Base-by-base conservation (phyloP, 768 basidiomycete genomes). In the Atractiella rhizophila region DNA sequence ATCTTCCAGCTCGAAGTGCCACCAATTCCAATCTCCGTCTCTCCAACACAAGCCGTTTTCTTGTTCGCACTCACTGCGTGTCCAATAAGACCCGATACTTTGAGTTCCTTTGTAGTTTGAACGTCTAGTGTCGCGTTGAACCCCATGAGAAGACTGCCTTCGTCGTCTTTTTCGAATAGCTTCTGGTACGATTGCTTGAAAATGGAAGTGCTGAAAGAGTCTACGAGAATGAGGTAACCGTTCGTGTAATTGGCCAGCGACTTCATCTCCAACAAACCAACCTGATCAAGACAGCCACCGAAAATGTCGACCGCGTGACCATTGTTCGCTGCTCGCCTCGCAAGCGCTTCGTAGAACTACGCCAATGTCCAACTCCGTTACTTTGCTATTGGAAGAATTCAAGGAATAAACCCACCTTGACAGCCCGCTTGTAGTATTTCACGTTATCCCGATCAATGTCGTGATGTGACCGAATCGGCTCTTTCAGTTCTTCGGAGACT, bases 51-150 rank as follows among this genome's bases (percentile, higher is more conserved):
- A 0, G 71, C 72, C 0, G 83, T 83, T 57, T 96, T 94, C 63
- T 96, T 98, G 49, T 78, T 86, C 13, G 82, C 80, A 18, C 86
- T 94, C 59, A 94, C 91, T 24, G 78, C 86, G 54, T 96, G 88
- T 3, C 86, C 86, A 50, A 96, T 98, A 34, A 98, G 68, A 23
- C 91, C 91, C 9, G 91, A 96, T 6, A 98, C 83, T 57, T 86
- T 94, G 48, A 98, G 69, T 56, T 98, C 91, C 64, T 96, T 98
- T 24, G 91, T 96, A 0, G 88, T 91, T 81, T 94, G 78, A 20
- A 98, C 88, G 57, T 96, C 91, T 51, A 98, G 88, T 1, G 85
- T 96, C 9, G 85, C 91, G 52, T 96, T 98, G 64, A 96, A 96
- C 41, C 88, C 91, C 86, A 96, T 94, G 54, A 77, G 71, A 21